Base-by-base conservation (phyloP, 441 rosid species). In the Macaranga tanarius region DNA sequence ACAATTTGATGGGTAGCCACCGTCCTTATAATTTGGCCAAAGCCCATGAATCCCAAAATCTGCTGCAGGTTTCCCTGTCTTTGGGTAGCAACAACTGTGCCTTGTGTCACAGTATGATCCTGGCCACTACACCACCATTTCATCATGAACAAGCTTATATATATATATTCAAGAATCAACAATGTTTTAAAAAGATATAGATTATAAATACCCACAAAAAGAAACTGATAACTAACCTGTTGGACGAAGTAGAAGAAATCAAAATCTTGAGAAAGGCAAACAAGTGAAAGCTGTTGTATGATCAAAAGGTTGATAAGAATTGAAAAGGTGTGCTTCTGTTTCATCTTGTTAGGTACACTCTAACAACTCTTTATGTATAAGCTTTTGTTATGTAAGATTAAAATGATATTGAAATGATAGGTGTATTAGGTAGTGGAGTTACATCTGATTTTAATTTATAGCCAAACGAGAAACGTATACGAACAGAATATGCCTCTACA, bases 1-100 rank as follows among this genome's bases (percentile, higher is more conserved):
- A 65, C 97, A 94, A 72, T 84, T 84, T 20, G 89, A 86, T 0
- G 99, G 97, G 83, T 87, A 94, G 17, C 84, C 72, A 31, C 97
- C 97, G 40, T 87, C 81, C 0, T 84, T 84, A 85, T 92, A 89
- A 71, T 93, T 88, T 51, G 98, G 97, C 98, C 98, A 93, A 51
- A 93, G 89, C 16, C 96, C 98, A 51, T 94, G 98, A 63, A 94
- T 89, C 63, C 95, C 89, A 34, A 94, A 94, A 88, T 92, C 95
- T 0, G 97, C 86, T 0, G 77, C 83, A 10, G 98, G 97, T 79
- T 94, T 94, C 26, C 98, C 98, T 0, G 91, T 78, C 42, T 80
- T 85, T 5, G 97, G 99, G 80, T 90, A 92, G 72, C 97, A 94
- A 69, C 98, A 94, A 31, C 86, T 84, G 0, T 74, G 84, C 77